Evolutionary conservation across 768 basidiomycete species (phyloP).

Genomic region (Mycena vulgaris): DNA sequence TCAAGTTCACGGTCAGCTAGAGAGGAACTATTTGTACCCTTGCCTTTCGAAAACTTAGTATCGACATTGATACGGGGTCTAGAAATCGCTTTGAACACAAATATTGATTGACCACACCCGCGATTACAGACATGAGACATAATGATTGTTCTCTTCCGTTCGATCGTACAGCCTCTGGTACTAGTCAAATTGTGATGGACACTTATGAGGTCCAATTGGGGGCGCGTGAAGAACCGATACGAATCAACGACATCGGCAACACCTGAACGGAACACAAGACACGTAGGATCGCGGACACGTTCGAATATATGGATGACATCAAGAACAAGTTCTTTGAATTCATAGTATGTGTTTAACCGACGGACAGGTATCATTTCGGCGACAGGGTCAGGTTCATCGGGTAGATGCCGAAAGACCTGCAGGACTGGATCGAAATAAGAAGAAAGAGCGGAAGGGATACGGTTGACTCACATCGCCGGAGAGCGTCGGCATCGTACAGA

Average conservation of each 20-base stretch:
- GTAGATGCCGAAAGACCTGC: not conserved
- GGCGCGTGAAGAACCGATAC: not conserved
- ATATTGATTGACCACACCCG: not conserved
- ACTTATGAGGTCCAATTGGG: not conserved
- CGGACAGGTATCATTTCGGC: not conserved
- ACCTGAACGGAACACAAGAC: not conserved
- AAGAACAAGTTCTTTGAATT: not conserved
- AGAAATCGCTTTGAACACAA: not conserved
- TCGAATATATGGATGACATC: not conserved
- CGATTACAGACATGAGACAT: not conserved
- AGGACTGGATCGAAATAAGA: not conserved
- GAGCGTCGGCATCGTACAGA: not conserved
- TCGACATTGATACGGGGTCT: not conserved
- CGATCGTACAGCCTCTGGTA: too few species aligned
- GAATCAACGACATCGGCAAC: not conserved
- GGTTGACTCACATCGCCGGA: not conserved
- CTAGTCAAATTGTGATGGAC: not conserved
- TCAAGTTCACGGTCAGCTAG: too few species aligned
- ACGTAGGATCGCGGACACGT: not conserved
- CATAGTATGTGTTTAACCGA: not conserved
- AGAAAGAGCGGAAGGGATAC: not conserved
- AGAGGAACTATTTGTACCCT: too few species aligned
- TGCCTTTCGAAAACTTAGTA: not conserved
- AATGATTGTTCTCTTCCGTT: not conserved
- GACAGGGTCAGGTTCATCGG: not conserved